phyloP scores from a whole-genome alignment of 768 basidiomycete species.

The Gloeophyllum trabeum region DNA sequence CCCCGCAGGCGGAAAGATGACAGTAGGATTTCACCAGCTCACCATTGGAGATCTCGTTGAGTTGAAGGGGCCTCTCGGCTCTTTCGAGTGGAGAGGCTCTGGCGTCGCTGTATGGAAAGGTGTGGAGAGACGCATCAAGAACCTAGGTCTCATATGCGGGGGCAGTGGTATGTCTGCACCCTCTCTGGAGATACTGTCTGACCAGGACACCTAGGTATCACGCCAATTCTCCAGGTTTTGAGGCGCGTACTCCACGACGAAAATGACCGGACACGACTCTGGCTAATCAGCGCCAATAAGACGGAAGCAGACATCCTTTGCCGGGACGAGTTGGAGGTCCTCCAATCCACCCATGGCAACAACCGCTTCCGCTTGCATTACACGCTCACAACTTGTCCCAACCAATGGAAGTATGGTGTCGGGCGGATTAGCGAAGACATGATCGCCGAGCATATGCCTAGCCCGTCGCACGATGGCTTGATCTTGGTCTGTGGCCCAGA shows the following conservation, averaged over 20 bases:
- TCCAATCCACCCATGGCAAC: constrained; percentile 17
- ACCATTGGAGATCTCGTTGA: constrained; percentile 37
- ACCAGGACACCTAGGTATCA: constrained; percentile 26
- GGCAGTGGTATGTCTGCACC: constrained; percentile 32
- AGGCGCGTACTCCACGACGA: constrained; percentile 32
- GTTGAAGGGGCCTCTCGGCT: constrained; percentile 49
- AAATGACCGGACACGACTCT: constrained; percentile 28
- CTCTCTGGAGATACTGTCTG: not conserved
- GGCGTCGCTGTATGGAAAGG: constrained; percentile 27
- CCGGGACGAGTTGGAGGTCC: constrained; percentile 32
- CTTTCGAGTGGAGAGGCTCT: constrained; percentile 38
- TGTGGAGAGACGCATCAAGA: constrained; percentile 18
- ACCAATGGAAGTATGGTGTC: constrained; percentile 25
- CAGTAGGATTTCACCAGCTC: constrained; percentile 34
- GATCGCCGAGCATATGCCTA: constrained; percentile 28
- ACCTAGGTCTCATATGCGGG: constrained; percentile 44
- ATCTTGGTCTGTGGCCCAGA: constrained; percentile 42
- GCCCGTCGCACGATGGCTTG: constrained; percentile 23
- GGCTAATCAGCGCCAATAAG: constrained; percentile 37
- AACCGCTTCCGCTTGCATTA: constrained; percentile 30
- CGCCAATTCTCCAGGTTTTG: constrained; percentile 47
- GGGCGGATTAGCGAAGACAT: constrained; percentile 30
- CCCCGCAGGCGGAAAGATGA: constrained; percentile 41
- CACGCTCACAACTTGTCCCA: constrained; percentile 24
- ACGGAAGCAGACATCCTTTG: constrained; percentile 39